A percentile compares a stretch with the other conserved stretches of the same genome.
These are phyloP conservation scores for Fraxinus pennsylvanica DNA, from an alignment of 257 asterid species.

Conservation along the genomic window DNA sequence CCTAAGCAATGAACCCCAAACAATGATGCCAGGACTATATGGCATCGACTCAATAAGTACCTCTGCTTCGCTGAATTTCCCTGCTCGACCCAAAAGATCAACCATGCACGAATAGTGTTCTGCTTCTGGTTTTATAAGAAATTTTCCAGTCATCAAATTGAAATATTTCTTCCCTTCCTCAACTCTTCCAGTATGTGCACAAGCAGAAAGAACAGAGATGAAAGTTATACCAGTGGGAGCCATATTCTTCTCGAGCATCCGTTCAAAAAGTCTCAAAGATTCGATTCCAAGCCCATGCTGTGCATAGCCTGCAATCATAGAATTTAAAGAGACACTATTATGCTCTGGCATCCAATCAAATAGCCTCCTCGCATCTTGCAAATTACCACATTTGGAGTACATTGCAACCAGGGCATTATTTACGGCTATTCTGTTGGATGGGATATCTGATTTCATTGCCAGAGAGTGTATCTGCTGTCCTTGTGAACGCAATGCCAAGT, in stretches of 20 bases:
- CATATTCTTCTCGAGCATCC: slow-evolving; percentile 46
- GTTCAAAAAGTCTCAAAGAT: slow-evolving; percentile 47
- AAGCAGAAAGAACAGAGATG: slow-evolving; percentile 71
- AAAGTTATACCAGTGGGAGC: slow-evolving; percentile 68
- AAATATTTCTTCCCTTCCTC: slow-evolving; percentile 67
- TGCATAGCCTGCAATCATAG: slow-evolving; percentile 77
- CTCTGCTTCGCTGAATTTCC: slow-evolving; percentile 66
- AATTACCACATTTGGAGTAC: slow-evolving; percentile 76
- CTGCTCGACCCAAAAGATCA: slow-evolving; percentile 74
- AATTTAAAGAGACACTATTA: slow-evolving; percentile 58
- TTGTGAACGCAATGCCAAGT: slow-evolving; percentile 59
- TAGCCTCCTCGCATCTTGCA: slow-evolving; percentile 55
- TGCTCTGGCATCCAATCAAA: slow-evolving; percentile 62
- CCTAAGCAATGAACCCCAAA: slow-evolving; percentile 70
- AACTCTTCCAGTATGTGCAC: slow-evolving; percentile 70
- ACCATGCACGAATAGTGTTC: slow-evolving; percentile 77
- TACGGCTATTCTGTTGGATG: slow-evolving; percentile 50
- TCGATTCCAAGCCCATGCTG: slow-evolving; percentile 71
- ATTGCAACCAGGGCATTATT: slow-evolving; percentile 65
- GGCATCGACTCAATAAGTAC: slow-evolving; percentile 62
- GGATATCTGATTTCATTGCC: slow-evolving; percentile 55
- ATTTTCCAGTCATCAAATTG: slow-evolving; percentile 51
- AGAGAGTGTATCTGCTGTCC: slow-evolving; percentile 74
- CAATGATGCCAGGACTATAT: slow-evolving; percentile 45
- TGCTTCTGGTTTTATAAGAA: slow-evolving; percentile 51